A percentile compares a stretch with the other conserved stretches of the same genome.
Conservation (phyloP, 139 green algal species). For the Chlorella sp. region DNA sequence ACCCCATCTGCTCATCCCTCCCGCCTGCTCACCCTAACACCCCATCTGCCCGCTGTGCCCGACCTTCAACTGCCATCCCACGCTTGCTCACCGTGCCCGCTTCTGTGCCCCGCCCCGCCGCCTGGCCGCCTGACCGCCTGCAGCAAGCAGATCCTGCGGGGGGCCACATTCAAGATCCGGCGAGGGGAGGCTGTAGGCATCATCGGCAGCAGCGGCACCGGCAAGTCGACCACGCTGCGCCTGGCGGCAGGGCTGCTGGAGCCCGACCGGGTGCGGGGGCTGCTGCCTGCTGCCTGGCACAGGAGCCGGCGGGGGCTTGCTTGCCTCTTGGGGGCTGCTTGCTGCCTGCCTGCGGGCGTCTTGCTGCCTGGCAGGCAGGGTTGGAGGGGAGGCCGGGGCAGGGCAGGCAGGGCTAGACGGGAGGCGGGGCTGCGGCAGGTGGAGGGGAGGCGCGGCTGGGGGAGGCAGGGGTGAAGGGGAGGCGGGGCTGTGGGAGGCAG, state of each 20-base stretch:
- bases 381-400: too few species aligned
- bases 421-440: neutral
- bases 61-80: neutral
- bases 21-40: neutral
- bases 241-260: conserved; percentile 93
- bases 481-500: too few species aligned
- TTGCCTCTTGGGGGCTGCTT: too few species aligned
- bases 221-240: conserved; percentile 96
- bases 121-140: neutral
- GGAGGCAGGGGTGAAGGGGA: too few species aligned
- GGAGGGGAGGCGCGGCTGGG: too few species aligned
- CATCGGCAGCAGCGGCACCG: conserved; percentile 96
- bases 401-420: neutral
- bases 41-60: neutral
- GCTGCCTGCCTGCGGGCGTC: too few species aligned
- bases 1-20: too few species aligned
- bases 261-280: conserved; percentile 80
- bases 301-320: too few species aligned
- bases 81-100: neutral
- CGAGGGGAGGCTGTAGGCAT: conserved; percentile 98
- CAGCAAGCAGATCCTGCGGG: conserved; percentile 89
- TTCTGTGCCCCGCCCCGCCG: neutral
- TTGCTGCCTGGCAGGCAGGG: too few species aligned
- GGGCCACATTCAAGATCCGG: conserved; percentile 93
- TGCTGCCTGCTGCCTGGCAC: neutral